phyloP scores from a whole-genome alignment of 208 protist genomes.

The Leishmania tropica region DNA sequence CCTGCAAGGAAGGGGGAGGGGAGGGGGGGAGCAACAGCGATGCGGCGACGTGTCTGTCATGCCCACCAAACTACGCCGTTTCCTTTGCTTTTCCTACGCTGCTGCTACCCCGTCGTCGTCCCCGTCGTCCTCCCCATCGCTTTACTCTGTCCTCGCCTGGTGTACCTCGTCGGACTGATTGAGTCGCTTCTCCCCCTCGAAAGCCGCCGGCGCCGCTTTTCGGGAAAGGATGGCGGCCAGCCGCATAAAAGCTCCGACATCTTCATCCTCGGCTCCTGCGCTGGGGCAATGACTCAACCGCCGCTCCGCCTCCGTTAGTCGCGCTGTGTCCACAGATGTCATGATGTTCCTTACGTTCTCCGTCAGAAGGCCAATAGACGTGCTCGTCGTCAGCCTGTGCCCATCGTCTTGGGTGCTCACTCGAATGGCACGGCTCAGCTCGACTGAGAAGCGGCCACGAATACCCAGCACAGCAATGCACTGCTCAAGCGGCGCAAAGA shows the following conservation, averaged over 20 bases:
- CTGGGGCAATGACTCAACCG: conserved; percentile 11
- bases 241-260: conserved; percentile 36
- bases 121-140: neutral
- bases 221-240: conserved; percentile 20
- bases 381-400: conserved; percentile 46
- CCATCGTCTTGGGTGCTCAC: conserved; percentile 42
- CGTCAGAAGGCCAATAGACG: conserved; percentile 44
- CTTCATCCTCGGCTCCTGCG: conserved; percentile 9
- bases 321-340: conserved; percentile 30
- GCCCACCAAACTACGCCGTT: neutral
- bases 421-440: conserved; percentile 42
- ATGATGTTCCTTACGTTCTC: conserved; percentile 39
- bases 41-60: neutral
- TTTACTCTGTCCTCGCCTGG: neutral
- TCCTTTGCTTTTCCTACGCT: neutral
- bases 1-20: neutral
- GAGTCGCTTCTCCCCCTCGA: neutral
- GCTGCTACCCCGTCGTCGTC: neutral
- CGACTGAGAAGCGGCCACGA: conserved; percentile 68
- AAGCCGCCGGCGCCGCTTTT: neutral
- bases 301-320: conserved; percentile 55
- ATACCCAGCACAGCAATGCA: conserved; percentile 74
- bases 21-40: neutral
- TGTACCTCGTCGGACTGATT: neutral
- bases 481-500: conserved; percentile 63